Conservation (phyloP, 345 rosid genomes). For the Kandelia obovata region DNA sequence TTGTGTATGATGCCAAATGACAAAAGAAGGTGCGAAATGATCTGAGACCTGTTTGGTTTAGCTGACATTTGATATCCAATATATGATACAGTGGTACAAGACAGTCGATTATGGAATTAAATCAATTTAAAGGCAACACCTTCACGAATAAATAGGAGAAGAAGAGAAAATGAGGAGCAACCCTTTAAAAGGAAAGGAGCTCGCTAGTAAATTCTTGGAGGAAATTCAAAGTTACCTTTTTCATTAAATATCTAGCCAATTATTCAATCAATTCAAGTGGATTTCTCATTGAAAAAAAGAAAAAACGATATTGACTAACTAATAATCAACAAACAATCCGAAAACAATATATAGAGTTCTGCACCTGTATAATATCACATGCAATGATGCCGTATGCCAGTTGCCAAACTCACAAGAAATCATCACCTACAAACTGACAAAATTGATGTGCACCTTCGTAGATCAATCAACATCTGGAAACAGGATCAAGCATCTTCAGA, state of each 20-base stretch:
- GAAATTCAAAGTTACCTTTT: conserved; percentile 28
- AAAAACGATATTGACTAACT: conserved; percentile 5
- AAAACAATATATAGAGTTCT: conserved; percentile 27
- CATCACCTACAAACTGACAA: conserved; percentile 2
- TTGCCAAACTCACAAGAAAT: conserved; percentile 8
- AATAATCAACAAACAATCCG: neutral
- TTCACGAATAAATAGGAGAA: neutral
- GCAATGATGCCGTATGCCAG: conserved; percentile 1
- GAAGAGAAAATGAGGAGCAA: neutral
- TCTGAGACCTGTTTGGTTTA: too few species aligned
- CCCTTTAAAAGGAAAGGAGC: neutral
- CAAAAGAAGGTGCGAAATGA: too few species aligned
- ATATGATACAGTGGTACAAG: neutral
- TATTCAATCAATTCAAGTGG: conserved; percentile 16
- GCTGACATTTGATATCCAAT: too few species aligned
- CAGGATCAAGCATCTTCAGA: neutral
- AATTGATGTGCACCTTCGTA: conserved; percentile 28
- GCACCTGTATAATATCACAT: conserved; percentile 16
- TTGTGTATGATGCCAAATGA: too few species aligned
- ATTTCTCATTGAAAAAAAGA: conserved; percentile 12
- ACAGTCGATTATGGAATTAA: neutral
- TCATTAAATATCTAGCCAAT: conserved; percentile 19
- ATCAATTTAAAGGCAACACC: conserved; percentile 1
- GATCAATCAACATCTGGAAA: conserved; percentile 14
- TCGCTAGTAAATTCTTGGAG: conserved; percentile 11